These are phyloP conservation scores for Cadophora malorum DNA, from an alignment of 2,329 filamentous ascomycete species.

Conservation along the genomic window DNA sequence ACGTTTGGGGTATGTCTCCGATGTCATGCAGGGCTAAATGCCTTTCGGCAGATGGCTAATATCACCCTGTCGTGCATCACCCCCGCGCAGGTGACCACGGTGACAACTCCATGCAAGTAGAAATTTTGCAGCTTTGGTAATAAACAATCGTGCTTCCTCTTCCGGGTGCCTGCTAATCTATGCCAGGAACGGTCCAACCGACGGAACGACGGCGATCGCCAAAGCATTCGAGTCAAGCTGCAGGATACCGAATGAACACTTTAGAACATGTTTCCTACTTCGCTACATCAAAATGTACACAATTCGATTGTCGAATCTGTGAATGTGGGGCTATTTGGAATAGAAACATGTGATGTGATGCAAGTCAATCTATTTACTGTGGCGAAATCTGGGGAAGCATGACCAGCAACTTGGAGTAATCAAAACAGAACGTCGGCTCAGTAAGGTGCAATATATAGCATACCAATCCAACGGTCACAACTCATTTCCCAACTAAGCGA, in stretches of 20 bases:
- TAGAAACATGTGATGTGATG: constrained; percentile 6
- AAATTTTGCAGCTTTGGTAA: not conserved
- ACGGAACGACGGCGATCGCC: not conserved
- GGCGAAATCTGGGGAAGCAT: constrained; percentile 16
- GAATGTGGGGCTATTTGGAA: constrained; percentile 4
- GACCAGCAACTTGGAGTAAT: constrained; percentile 5
- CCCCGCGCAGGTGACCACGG: not conserved
- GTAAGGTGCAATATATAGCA: not conserved
- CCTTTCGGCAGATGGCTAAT: constrained; percentile 10
- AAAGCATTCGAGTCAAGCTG: not conserved
- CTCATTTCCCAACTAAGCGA: not conserved
- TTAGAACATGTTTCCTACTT: not conserved
- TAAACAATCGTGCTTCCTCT: not conserved
- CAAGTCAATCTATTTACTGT: constrained; percentile 3
- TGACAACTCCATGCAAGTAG: not conserved
- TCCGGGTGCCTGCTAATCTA: not conserved
- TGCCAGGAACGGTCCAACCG: not conserved
- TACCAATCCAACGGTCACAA: not conserved
- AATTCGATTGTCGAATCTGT: not conserved
- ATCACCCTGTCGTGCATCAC: not conserved
- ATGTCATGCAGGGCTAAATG: constrained; percentile 10
- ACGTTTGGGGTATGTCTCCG: constrained; percentile 1
- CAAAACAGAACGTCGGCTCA: not conserved
- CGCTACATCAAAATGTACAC: not conserved
- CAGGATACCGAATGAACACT: not conserved